Conservation (phyloP, 805 yeast species). For the Ogataea henricii region DNA sequence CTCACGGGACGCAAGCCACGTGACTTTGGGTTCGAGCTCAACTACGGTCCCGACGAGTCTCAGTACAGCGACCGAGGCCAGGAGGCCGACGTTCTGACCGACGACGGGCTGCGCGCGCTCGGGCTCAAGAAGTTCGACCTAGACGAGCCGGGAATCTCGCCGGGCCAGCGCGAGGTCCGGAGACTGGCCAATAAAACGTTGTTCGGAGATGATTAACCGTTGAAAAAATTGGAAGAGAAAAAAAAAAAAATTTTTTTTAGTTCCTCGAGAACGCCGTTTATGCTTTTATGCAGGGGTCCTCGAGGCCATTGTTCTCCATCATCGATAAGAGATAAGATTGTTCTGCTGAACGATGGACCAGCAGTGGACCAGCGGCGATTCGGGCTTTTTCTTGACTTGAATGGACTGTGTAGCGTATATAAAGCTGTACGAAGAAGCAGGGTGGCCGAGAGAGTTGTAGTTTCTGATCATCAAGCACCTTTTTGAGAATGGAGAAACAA, state of each 20-base stretch:
- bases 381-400: too few relatives aligned
- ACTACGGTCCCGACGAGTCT: conserved; percentile 11
- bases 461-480: too few relatives aligned
- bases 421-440: too few relatives aligned
- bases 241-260: too few relatives aligned
- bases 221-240: too few relatives aligned
- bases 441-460: too few relatives aligned
- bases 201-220: not conserved
- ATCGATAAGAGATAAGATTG: not conserved
- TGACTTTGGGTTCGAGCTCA: conserved; percentile 11
- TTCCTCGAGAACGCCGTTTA: not conserved
- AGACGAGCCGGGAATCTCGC: conserved; percentile 24
- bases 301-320: not conserved
- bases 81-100: conserved; percentile 10
- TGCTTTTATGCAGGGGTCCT: not conserved
- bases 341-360: too few relatives aligned
- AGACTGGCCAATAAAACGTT: conserved; percentile 12
- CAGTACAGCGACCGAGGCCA: conserved; percentile 13
- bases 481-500: too few relatives aligned
- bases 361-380: too few relatives aligned
- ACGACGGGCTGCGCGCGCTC: conserved; percentile 30
- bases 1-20: conserved; percentile 12
- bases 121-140: conserved; percentile 32
- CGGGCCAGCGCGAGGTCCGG: conserved; percentile 32
- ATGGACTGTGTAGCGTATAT: too few relatives aligned